phyloP scores from a whole-genome alignment of 495 filamentous ascomycete genomes.

The Aeminium ludgeri region DNA sequence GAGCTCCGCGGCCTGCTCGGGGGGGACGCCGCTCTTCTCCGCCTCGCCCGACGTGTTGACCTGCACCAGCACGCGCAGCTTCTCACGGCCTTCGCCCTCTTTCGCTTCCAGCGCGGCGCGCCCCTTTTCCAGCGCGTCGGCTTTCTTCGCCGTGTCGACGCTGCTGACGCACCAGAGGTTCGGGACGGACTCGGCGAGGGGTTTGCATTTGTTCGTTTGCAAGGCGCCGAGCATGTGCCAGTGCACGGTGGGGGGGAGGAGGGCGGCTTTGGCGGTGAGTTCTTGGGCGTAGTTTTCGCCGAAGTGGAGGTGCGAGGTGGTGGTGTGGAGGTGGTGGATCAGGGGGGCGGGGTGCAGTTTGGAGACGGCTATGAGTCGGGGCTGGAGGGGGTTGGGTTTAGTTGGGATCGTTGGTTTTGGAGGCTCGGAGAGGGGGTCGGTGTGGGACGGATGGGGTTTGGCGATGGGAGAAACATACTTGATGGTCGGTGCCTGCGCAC shows the following conservation, averaged over 20 bases:
- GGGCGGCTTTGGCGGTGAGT: conserved; percentile 62
- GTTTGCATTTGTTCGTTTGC: conserved; percentile 82
- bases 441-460: conserved; percentile 4
- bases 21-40: conserved; percentile 65
- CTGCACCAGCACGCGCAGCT: conserved; percentile 67
- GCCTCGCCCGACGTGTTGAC: conserved; percentile 87
- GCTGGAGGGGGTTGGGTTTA: conserved; percentile 30
- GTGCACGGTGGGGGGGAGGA: conserved; percentile 57
- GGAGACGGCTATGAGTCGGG: conserved; percentile 81
- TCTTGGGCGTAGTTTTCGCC: conserved; percentile 97
- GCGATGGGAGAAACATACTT: too few relatives aligned
- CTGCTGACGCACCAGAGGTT: conserved; percentile 90
- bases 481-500: too few relatives aligned
- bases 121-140: conserved; percentile 58
- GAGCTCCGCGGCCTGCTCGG: conserved; percentile 38
- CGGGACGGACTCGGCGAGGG: conserved; percentile 62
- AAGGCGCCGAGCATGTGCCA: conserved; percentile 97
- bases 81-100: conserved; percentile 17
- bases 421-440: not conserved
- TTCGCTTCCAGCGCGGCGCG: conserved; percentile 27
- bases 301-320: conserved; percentile 44
- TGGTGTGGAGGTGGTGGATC: conserved; percentile 61
- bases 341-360: conserved; percentile 86
- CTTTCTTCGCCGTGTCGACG: conserved; percentile 77
- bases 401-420: not conserved